phyloP scores from a whole-genome alignment of 352 stramenopile species.

The Globisporangium viniferum region DNA sequence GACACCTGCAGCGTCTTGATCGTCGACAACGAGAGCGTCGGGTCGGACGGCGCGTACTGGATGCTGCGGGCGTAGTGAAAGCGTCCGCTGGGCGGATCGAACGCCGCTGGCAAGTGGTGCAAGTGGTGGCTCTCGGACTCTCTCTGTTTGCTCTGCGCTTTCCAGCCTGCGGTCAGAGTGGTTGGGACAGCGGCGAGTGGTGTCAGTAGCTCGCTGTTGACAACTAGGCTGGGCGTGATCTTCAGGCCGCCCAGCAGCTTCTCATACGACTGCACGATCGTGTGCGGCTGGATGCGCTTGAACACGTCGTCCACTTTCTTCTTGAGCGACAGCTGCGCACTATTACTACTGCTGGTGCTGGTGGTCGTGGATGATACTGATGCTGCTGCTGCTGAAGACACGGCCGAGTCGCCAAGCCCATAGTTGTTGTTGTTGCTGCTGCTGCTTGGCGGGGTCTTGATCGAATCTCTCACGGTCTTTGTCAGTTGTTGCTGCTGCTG shows the following conservation, averaged over 20 bases:
- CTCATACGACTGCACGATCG: constrained; percentile 51
- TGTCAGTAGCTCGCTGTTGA: constrained; percentile 38
- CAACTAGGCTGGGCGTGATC: constrained; percentile 25
- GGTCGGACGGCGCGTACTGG: constrained; percentile 24
- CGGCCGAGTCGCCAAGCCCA: not conserved
- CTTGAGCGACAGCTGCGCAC: constrained; percentile 11
- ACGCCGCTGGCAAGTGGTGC: constrained; percentile 9
- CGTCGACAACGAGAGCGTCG: constrained; percentile 26
- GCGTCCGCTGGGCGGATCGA: constrained; percentile 22
- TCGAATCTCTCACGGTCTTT: not conserved
- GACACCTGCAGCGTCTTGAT: constrained; percentile 27
- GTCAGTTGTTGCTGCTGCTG: not conserved
- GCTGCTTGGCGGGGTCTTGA: constrained; percentile 13
- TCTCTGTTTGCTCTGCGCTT: constrained; percentile 14
- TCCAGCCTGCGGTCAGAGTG: constrained; percentile 18
- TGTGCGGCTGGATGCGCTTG: constrained; percentile 47
- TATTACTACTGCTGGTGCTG: not conserved
- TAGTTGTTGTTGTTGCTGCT: not conserved
- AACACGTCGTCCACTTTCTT: constrained; percentile 51
- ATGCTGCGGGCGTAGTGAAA: constrained; percentile 38
- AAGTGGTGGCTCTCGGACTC: not conserved
- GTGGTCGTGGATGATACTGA: not conserved
- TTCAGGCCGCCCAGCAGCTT: constrained; percentile 34
- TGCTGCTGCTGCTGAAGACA: not conserved
- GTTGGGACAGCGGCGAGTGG: constrained; percentile 15